phyloP scores from a whole-genome alignment of 495 filamentous ascomycete species.

The Penicillium canariense region DNA sequence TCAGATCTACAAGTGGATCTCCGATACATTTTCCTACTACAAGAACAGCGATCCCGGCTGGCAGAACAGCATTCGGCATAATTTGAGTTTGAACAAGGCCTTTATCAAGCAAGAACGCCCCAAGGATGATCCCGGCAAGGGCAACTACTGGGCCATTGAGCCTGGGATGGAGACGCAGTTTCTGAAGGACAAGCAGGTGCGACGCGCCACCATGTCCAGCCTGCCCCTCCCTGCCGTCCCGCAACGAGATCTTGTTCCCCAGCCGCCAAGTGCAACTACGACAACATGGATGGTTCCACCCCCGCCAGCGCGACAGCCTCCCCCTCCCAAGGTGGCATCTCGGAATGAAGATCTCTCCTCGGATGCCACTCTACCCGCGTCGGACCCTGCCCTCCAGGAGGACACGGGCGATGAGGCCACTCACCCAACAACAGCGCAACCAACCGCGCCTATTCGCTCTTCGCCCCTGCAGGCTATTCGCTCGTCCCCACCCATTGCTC shows the following conservation, averaged over 20 bases:
- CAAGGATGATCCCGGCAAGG: constrained; percentile 96
- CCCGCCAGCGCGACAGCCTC: constrained; percentile 23
- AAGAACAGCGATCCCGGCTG: constrained; percentile 79
- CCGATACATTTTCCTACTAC: constrained; percentile 88
- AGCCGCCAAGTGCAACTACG: constrained; percentile 31
- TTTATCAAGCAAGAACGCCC: constrained; percentile 94
- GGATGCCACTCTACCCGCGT: constrained; percentile 90
- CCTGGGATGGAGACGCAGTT: constrained; percentile 85
- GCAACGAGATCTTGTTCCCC: constrained; percentile 31
- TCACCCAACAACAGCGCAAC: constrained; percentile 28
- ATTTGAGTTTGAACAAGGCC: constrained; percentile 96
- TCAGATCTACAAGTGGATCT: constrained; percentile 99
- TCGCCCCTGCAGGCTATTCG: constrained; percentile 66
- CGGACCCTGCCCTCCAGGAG: constrained; percentile 70
- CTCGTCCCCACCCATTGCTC: constrained; percentile 85
- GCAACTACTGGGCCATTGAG: constrained; percentile 96
- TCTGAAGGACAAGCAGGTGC: constrained; percentile 74
- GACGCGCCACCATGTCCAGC: constrained; percentile 53
- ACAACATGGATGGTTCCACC: constrained; percentile 44
- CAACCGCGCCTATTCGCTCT: constrained; percentile 44
- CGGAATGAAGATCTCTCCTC: constrained; percentile 69
- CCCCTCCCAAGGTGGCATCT: constrained; percentile 16
- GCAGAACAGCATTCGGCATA: constrained; percentile 99
- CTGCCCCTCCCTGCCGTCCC: constrained; percentile 40
- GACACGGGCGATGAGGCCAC: constrained; percentile 53